Evolutionary conservation across 2,329 filamentous ascomycete genomes (phyloP), one percentile per base, ranked within the genome.

Genomic region (Parastagonospora avenae): DNA sequence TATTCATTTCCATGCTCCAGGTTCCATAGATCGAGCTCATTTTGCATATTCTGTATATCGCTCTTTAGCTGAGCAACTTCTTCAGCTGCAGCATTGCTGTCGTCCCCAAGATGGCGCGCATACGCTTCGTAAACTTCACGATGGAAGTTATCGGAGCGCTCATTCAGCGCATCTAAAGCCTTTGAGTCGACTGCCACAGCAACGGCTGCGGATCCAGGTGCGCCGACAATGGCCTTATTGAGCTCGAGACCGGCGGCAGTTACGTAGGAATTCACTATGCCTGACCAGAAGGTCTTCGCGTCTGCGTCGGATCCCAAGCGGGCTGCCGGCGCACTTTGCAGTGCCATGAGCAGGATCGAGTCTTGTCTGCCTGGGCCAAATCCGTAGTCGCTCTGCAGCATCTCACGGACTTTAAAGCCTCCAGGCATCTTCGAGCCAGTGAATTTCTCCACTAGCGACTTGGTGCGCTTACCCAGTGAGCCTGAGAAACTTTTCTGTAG

Each of bases 401-500:
- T 31, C 36, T 56, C 43, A 28, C 56, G 56, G 8, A 40, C 43
- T 19, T 49, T 52, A 39, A 55, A 57, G 35, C 54, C 56, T 11
- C 50, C 54, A 10, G 56, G 56, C 54, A 59, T 57, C 48, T 52
- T 54, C 6, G 50, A 24, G 4, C 38, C 35, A 33, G 55, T 48
- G 33, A 54, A 27, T 40, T 52, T 57, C 39, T 55, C 54, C 10
- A 52, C 48, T 8, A 57, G 46, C 28, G 42, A 46, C 31, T 57
- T 52, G n/a, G 55, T 54, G 28, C 53, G 57, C 49, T 72, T 64
- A 2, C 72, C 74, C 30, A 74, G 56, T 30, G 63, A 62, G 5
- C 73, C 70, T 11, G 59, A 54, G 48, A 70, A 73, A 7, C 49
- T 51, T 15, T 56, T 50, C 41, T 73, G 66, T 2, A 77, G 48